Conservation (phyloP, 2,329 filamentous ascomycete genomes). For the Ascochyta koolunga region DNA sequence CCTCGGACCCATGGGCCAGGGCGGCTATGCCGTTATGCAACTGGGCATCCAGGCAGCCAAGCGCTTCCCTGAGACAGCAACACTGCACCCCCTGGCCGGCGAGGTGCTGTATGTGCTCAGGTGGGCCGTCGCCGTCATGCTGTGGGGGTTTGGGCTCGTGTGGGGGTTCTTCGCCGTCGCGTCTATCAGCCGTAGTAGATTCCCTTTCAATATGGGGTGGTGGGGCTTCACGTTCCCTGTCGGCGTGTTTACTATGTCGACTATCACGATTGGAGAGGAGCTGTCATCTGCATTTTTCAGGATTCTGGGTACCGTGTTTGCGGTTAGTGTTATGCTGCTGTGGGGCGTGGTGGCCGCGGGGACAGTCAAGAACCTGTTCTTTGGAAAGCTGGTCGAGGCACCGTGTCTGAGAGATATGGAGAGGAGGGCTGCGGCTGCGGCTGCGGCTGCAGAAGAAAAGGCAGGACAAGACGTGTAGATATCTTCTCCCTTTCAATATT, state of each 20-base stretch:
- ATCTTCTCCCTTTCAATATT: neutral
- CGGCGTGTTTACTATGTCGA: conserved; percentile 55
- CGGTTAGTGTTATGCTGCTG: conserved; percentile 56
- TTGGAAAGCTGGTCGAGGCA: conserved; percentile 60
- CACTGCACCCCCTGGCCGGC: conserved; percentile 52
- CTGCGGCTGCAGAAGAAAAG: conserved; percentile 13
- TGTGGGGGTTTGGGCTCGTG: conserved; percentile 62
- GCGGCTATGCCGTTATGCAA: conserved; percentile 64
- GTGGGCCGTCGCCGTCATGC: conserved; percentile 55
- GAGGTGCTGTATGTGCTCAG: conserved; percentile 65
- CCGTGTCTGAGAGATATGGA: conserved; percentile 55
- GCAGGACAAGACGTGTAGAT: conserved; percentile 13
- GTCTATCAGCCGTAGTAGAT: conserved; percentile 51
- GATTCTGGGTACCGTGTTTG: conserved; percentile 60
- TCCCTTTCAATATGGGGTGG: conserved; percentile 68
- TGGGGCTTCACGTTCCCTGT: conserved; percentile 66
- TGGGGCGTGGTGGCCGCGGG: conserved; percentile 60
- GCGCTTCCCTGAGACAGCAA: conserved; percentile 48
- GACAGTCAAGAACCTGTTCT: conserved; percentile 56
- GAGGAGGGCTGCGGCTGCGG: conserved; percentile 15
- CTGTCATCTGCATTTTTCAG: conserved; percentile 62
- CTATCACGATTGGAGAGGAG: conserved; percentile 55
- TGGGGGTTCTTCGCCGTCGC: conserved; percentile 62
- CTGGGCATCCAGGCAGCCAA: conserved; percentile 53
- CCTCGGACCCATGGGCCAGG: conserved; percentile 69